A percentile compares a stretch with the other conserved stretches of the same genome.
phyloP scores from a whole-genome alignment of 495 filamentous ascomycete species.

The Copromyces sp. region DNA sequence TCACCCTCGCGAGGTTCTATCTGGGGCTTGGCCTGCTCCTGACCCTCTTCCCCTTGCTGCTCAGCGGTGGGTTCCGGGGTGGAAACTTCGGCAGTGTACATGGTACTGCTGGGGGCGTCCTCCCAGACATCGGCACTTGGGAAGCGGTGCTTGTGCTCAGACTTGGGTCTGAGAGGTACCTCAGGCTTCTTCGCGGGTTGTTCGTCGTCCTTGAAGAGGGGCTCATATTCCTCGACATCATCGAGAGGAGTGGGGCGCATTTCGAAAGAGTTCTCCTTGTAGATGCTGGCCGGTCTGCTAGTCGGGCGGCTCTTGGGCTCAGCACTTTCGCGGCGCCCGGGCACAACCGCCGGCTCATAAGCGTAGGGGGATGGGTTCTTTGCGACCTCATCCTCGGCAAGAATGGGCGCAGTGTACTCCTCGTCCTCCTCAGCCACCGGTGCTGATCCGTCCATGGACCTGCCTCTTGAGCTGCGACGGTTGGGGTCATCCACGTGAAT shows the following conservation, averaged over 20 bases:
- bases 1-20: slow-evolving; percentile 28
- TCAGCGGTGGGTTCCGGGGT: slow-evolving; percentile 60
- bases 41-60: slow-evolving; percentile 37
- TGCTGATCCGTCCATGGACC: slow-evolving; percentile 39
- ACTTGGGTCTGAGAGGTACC: slow-evolving; percentile 35
- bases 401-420: slow-evolving; percentile 58
- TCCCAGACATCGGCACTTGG: slow-evolving; percentile 96
- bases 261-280: slow-evolving; percentile 29
- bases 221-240: slow-evolving; percentile 90
- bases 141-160: slow-evolving; percentile 66
- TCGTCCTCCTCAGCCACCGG: slow-evolving; percentile 33
- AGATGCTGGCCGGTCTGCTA: slow-evolving; percentile 57
- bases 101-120: slow-evolving; percentile 80
- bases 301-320: slow-evolving; percentile 54
- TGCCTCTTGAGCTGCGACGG: slow-evolving; percentile 50
- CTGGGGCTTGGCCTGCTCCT: slow-evolving; percentile 22
- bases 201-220: slow-evolving; percentile 82
- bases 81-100: slow-evolving; percentile 74
- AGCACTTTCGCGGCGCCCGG: slow-evolving; percentile 48
- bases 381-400: slow-evolving; percentile 84
- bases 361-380: slow-evolving; percentile 51
- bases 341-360: slow-evolving; percentile 60
- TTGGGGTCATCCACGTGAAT: slow-evolving; percentile 73
- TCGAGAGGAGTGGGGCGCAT: slow-evolving; percentile 65
- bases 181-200: slow-evolving; percentile 37